Conservation (phyloP, 257 asterid genomes). For the Jacaranda mimosifolia region DNA sequence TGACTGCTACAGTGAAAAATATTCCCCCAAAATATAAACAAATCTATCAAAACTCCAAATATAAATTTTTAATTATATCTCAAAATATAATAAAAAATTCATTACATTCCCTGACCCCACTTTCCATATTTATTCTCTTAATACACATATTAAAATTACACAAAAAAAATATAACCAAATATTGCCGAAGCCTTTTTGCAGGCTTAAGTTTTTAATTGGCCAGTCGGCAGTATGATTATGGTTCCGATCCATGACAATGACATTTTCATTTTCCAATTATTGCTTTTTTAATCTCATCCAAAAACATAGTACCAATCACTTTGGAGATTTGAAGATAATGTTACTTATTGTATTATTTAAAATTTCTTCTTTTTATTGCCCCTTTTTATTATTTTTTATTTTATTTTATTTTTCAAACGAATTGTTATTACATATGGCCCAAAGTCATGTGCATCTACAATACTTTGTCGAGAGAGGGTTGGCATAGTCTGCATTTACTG, state of each 20-base stretch:
- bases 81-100: too few relatives aligned
- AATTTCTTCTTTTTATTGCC: too few relatives aligned
- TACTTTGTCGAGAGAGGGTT: slow-evolving; percentile 7
- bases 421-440: background rate
- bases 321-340: slow-evolving; percentile 21
- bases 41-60: too few relatives aligned
- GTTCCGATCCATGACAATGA: background rate
- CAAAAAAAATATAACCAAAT: too few relatives aligned
- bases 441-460: slow-evolving; percentile 20
- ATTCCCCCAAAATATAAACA: too few relatives aligned
- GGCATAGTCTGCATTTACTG: background rate
- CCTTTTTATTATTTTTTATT: background rate
- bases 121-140: too few relatives aligned
- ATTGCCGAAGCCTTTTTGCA: background rate
- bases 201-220: slow-evolving; percentile 13
- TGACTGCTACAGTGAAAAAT: too few relatives aligned
- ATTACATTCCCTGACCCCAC: too few relatives aligned
- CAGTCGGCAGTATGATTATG: background rate
- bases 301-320: slow-evolving; percentile 3
- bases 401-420: background rate
- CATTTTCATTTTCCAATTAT: background rate
- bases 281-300: background rate
- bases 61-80: too few relatives aligned
- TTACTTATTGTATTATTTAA: background rate
- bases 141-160: too few relatives aligned